Evolutionary conservation across 2,329 filamentous ascomycete genomes (phyloP).

Genomic region (Alternaria sp.): DNA sequence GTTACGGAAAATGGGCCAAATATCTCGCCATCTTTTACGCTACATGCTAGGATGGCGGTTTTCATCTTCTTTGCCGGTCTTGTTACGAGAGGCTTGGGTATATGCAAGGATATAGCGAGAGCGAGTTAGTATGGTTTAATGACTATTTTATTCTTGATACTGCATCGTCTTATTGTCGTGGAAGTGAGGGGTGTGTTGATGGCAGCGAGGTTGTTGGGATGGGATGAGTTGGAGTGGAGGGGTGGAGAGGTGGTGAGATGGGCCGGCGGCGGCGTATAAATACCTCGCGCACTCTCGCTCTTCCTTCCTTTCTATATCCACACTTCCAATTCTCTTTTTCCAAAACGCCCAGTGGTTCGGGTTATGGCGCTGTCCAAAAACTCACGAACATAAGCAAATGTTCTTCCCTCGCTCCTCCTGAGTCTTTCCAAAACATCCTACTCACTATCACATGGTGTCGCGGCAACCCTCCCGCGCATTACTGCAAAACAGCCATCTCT

Average conservation of each 20-base stretch:
- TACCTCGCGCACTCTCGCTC: background rate
- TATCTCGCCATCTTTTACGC: background rate
- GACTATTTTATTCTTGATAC: no score
- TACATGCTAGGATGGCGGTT: background rate
- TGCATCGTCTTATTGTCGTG: no score
- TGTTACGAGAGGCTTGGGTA: background rate
- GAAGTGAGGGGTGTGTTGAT: background rate
- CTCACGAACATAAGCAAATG: no score
- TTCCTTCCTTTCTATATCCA: background rate
- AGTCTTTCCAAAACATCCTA: background rate
- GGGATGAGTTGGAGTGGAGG: background rate
- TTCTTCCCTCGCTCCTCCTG: background rate
- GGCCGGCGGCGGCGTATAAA: background rate
- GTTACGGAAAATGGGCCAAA: background rate
- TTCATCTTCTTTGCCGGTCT: background rate
- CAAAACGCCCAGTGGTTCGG: no score
- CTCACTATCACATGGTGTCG: no score
- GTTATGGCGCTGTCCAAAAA: background rate
- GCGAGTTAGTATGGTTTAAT: conserved; percentile 3
- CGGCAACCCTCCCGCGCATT: background rate
- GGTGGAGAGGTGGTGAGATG: background rate
- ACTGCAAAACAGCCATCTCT: background rate
- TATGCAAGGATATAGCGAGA: background rate
- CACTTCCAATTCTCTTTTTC: background rate
- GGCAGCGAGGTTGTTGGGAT: background rate